Conservation (phyloP, 2,329 filamentous ascomycete genomes). For the Penicillium sp. region DNA sequence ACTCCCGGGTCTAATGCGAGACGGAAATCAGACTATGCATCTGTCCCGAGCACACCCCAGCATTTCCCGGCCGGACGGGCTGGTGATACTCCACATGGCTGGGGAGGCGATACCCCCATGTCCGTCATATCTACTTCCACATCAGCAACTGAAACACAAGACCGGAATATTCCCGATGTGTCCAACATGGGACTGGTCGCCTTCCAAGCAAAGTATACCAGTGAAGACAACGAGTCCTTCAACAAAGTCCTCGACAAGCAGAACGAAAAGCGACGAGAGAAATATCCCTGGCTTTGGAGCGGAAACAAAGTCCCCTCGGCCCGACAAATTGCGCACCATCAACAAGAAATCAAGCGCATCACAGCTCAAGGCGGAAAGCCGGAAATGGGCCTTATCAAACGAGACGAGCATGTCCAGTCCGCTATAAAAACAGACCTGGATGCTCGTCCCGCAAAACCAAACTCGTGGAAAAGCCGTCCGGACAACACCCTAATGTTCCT, state of each 20-base stretch:
- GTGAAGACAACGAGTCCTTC: slow-evolving; percentile 96
- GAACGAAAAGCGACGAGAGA: slow-evolving; percentile 73
- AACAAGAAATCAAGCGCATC: slow-evolving; percentile 60
- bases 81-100: slow-evolving; percentile 39
- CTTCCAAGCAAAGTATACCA: slow-evolving; percentile 90
- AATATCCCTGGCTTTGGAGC: slow-evolving; percentile 80
- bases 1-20: slow-evolving; percentile 51
- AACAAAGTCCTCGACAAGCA: slow-evolving; percentile 84
- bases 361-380: slow-evolving; percentile 53
- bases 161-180: slow-evolving; percentile 51
- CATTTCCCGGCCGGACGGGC: slow-evolving; percentile 24
- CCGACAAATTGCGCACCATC: slow-evolving; percentile 50
- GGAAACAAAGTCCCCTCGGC: slow-evolving; percentile 69
- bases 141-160: slow-evolving; percentile 26
- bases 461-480: slow-evolving; percentile 65
- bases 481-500: slow-evolving; percentile 82
- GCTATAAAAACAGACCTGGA: slow-evolving; percentile 56
- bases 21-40: slow-evolving; percentile 9
- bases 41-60: slow-evolving; percentile 49
- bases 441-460: slow-evolving; percentile 65
- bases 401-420: slow-evolving; percentile 34
- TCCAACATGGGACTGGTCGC: slow-evolving; percentile 68
- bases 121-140: slow-evolving; percentile 44
- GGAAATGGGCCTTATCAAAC: slow-evolving; percentile 42
- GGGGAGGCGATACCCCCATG: slow-evolving; percentile 64